Conservation (phyloP, 805 yeast species). For the Suhomyces xylopsoci region DNA sequence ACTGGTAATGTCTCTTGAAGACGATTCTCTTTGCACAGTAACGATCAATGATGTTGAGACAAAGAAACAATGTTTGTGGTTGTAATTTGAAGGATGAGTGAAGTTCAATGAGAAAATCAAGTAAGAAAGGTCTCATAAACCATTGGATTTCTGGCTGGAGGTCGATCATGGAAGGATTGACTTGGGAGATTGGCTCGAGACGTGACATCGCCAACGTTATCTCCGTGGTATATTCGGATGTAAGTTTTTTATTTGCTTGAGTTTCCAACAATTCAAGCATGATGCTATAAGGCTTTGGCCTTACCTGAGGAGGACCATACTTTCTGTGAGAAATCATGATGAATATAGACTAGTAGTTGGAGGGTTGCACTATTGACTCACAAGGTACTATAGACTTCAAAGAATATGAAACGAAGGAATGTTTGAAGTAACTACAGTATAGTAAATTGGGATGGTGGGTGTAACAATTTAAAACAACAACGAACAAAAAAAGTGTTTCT, state of each 20-base stretch:
- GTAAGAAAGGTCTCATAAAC: slow-evolving; percentile 46
- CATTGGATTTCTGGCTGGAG: slow-evolving; percentile 47
- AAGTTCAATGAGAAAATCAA: slow-evolving; percentile 43
- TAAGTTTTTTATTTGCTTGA: slow-evolving; percentile 40
- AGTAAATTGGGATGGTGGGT: not conserved
- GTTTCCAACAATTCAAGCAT: slow-evolving; percentile 48
- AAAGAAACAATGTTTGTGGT: slow-evolving; percentile 41
- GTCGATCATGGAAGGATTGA: slow-evolving; percentile 50
- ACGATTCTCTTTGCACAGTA: slow-evolving; percentile 46
- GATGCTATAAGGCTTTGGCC: slow-evolving; percentile 36
- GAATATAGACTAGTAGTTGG: not conserved
- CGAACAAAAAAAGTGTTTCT: not conserved
- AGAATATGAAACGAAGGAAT: slow-evolving; percentile 9
- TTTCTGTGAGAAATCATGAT: slow-evolving; percentile 2
- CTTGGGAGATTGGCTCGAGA: slow-evolving; percentile 41
- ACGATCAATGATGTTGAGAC: slow-evolving; percentile 45
- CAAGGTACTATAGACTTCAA: slow-evolving; percentile 4
- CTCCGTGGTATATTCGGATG: slow-evolving; percentile 42
- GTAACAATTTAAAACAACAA: not conserved
- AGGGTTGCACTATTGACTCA: not conserved
- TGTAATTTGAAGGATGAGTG: slow-evolving; percentile 41
- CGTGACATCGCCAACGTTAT: slow-evolving; percentile 36
- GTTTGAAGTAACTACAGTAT: slow-evolving; percentile 5
- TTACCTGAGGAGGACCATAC: slow-evolving; percentile 28
- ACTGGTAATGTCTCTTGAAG: slow-evolving; percentile 45